Evolutionary conservation across 768 basidiomycete species (phyloP), one percentile per base, ranked within the genome.

Genomic region (Mrakia frigida): DNA sequence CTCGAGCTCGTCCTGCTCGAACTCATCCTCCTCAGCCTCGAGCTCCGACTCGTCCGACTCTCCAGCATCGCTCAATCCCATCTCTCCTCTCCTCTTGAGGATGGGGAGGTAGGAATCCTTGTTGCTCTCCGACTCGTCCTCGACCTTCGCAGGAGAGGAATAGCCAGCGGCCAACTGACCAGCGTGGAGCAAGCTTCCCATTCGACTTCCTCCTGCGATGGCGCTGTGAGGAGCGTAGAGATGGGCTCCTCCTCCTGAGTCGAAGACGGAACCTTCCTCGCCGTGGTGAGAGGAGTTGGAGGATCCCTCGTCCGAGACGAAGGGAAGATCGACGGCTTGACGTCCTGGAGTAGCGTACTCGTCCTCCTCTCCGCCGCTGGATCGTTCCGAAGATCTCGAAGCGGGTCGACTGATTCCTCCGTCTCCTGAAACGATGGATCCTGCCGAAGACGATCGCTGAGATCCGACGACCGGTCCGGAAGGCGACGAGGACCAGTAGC

Each of bases 401-500:
- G 65, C 10, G 10, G 73, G 33, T 37, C 35, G 46, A 43, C 37
- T 61, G 43, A 33, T 21, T 46, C 59, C 63, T 14, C 39, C 18
- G 9, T 65, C 46, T 65, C 28, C 39, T 14, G 61, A 46, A 50
- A 43, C 52, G 52, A 72, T 21, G 28, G 65, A 68, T 39, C 35
- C 59, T 6, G 71, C 31, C 6, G 71, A 53, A 23, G 71, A 53
- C 3, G 71, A 59, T 35, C 59, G 71, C 10, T 39, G 21, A 4
- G 71, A 72, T 2, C 31, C 35, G 35, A 46, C 53, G 31, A 28
- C 71, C 21, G 33, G 43, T 59, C 59, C 35, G 2, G 73, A 74
- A 21, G 73, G 73, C 16, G 73, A 74, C 16, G 73, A 74, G 9
- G 61, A 53, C 73, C 73, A 74, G 31, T 31, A 74, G 63, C 73